These are phyloP conservation scores for Pseudogymnoascus sp. DNA, from an alignment of 2,329 filamentous ascomycete genomes.

Conservation along the genomic window DNA sequence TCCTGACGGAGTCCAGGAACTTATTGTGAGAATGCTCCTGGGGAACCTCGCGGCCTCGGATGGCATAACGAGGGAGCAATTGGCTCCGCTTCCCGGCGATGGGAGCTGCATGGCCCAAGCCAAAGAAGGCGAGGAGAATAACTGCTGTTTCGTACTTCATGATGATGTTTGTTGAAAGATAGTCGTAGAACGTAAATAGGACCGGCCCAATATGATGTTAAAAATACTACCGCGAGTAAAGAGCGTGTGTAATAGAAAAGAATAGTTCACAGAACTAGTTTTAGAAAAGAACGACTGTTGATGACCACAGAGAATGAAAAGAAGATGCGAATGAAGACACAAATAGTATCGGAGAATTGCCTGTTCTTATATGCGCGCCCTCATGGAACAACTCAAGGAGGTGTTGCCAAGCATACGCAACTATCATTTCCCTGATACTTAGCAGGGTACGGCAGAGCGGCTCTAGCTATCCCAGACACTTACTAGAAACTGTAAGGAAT, in stretches of 20 bases:
- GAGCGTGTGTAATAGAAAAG: conserved; percentile 25
- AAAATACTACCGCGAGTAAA: conserved; percentile 18
- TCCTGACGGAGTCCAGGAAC: conserved; percentile 37
- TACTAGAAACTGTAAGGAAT: background rate
- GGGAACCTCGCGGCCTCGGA: conserved; percentile 40
- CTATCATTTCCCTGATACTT: conserved; percentile 3
- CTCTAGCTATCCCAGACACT: background rate
- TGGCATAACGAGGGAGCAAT: conserved; percentile 12
- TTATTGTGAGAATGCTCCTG: conserved; percentile 48
- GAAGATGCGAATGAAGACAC: background rate
- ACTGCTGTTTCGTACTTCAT: conserved; percentile 28
- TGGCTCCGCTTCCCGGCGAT: conserved; percentile 18
- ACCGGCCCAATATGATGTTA: conserved; percentile 20
- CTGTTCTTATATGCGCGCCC: background rate
- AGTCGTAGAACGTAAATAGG: conserved; percentile 20
- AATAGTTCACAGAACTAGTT: conserved; percentile 24
- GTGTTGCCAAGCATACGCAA: background rate
- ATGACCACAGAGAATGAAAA: conserved; percentile 3
- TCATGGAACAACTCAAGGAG: background rate
- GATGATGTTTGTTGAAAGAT: conserved; percentile 18
- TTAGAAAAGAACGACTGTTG: conserved; percentile 24
- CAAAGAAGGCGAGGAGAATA: conserved; percentile 23
- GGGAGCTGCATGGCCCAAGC: conserved; percentile 24
- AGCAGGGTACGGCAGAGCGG: background rate
- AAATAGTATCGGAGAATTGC: background rate